These are phyloP conservation scores for Salix koriyanagi DNA, from an alignment of 345 rosid species.

Conservation along the genomic window DNA sequence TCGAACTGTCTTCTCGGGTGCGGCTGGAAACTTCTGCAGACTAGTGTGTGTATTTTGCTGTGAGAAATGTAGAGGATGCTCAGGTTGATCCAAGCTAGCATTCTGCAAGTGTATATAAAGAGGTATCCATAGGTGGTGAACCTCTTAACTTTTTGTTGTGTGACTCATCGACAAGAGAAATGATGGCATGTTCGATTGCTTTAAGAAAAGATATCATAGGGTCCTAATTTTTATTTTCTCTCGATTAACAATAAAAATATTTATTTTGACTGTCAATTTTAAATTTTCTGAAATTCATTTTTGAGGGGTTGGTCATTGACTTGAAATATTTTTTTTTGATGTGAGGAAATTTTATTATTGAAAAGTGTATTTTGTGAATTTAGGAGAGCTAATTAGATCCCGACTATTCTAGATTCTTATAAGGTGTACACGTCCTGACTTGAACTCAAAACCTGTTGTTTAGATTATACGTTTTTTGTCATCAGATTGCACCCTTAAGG, in stretches of 20 bases:
- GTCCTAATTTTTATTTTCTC: not conserved
- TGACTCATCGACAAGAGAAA: not conserved
- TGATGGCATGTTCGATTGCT: not conserved
- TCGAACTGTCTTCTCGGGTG: not conserved
- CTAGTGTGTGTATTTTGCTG: not conserved
- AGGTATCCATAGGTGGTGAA: not conserved
- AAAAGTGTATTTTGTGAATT: no score
- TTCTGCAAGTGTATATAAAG: not conserved
- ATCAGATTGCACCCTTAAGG: no score
- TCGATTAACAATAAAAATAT: not conserved
- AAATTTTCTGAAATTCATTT: not conserved
- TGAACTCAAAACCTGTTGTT: fast-evolving
- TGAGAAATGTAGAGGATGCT: not conserved
- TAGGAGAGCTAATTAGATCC: no score
- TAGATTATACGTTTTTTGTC: no score
- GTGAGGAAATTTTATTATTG: no score
- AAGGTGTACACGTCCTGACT: no score
- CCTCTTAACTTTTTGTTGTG: not conserved
- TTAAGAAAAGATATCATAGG: not conserved
- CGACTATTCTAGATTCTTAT: no score
- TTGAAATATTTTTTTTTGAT: no score
- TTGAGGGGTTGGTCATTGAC: not conserved
- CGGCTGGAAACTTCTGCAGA: not conserved
- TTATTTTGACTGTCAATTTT: not conserved
- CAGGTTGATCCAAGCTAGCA: not conserved